A percentile compares a stretch with the other conserved stretches of the same genome.
Conservation (phyloP, 2,329 filamentous ascomycete genomes). For the Fusarium lateritium region DNA sequence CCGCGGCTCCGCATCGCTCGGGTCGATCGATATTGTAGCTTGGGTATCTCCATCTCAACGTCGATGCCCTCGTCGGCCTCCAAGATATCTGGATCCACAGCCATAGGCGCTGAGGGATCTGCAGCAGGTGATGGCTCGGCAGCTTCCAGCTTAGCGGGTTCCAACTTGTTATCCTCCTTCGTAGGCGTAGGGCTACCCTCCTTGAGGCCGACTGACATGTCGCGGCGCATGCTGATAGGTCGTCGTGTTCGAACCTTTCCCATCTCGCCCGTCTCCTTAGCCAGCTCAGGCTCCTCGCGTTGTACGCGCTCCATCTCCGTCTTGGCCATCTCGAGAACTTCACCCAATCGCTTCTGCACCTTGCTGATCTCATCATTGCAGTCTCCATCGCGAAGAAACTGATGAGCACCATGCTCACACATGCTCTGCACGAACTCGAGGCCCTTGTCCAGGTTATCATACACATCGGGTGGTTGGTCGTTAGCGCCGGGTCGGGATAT, state of each 20-base stretch:
- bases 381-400: slow-evolving; percentile 89
- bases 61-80: slow-evolving; percentile 62
- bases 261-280: slow-evolving; percentile 57
- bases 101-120: slow-evolving; percentile 48
- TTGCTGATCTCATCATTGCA: slow-evolving; percentile 83
- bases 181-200: slow-evolving; percentile 43
- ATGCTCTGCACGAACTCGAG: slow-evolving; percentile 85
- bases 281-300: slow-evolving; percentile 65
- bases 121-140: slow-evolving; percentile 32
- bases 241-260: slow-evolving; percentile 65
- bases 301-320: slow-evolving; percentile 71
- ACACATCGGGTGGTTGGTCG: slow-evolving; percentile 63
- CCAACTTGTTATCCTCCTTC: slow-evolving; percentile 47
- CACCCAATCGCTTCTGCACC: slow-evolving; percentile 75
- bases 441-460: slow-evolving; percentile 82
- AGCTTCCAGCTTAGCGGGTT: slow-evolving; percentile 46
- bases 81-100: slow-evolving; percentile 52
- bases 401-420: slow-evolving; percentile 89
- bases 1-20: slow-evolving; percentile 55
- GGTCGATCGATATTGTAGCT: slow-evolving; percentile 61
- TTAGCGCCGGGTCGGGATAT: slow-evolving; percentile 47
- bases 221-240: slow-evolving; percentile 68
- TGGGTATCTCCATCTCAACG: slow-evolving; percentile 56
- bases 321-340: slow-evolving; percentile 73
- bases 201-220: slow-evolving; percentile 53